Conservation (phyloP, 306 rosid species). For the Castanopsis chinensis region DNA sequence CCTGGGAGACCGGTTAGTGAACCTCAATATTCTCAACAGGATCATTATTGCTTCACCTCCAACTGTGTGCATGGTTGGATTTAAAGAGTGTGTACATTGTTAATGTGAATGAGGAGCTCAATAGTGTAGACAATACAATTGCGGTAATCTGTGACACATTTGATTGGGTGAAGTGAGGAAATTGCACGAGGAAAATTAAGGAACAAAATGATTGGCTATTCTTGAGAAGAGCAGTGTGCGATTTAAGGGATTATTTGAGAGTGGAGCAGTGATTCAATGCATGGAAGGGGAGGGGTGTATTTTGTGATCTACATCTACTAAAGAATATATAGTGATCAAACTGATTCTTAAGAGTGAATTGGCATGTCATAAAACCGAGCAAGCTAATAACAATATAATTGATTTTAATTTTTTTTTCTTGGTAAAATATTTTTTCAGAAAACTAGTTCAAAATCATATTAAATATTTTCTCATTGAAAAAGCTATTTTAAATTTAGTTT, state of each 20-base stretch:
- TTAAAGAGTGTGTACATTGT: background rate
- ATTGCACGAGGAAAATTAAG: background rate
- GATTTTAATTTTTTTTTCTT: no score
- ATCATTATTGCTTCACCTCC: background rate
- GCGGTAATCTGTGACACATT: background rate
- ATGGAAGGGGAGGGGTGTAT: background rate
- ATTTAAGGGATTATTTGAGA: background rate
- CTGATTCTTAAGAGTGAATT: no score
- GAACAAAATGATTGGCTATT: background rate
- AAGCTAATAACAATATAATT: no score
- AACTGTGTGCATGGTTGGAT: background rate
- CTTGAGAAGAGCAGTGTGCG: background rate
- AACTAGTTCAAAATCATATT: no score
- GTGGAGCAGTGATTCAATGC: background rate
- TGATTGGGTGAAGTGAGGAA: background rate
- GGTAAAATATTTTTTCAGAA: no score
- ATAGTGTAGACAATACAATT: background rate
- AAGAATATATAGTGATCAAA: no score
- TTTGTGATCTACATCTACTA: background rate
- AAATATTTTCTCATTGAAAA: no score
- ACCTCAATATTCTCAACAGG: background rate
- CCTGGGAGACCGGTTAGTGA: constrained; percentile 56
- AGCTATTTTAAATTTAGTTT: no score
- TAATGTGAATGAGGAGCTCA: background rate
- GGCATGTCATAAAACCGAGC: no score